Evolutionary conservation across 495 filamentous ascomycete species (phyloP), one percentile per base, ranked within the genome.

Genomic region (Penicillium alfredii): DNA sequence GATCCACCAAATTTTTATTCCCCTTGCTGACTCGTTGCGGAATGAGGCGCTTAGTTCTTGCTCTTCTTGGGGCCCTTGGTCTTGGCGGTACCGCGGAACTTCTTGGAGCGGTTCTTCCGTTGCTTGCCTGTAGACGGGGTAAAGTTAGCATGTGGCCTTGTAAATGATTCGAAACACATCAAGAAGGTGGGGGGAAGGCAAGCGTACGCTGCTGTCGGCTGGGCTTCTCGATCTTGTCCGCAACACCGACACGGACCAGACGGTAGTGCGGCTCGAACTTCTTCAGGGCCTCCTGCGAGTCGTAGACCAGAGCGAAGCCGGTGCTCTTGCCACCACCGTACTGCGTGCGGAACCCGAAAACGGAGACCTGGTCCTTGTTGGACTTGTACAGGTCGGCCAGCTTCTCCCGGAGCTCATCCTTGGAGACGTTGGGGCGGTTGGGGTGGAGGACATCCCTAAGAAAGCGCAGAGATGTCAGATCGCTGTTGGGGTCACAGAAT

Each of bases 281-380:
- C 85, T 96, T 97, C 80, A 97, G 78, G 53, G 86, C 86, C 77
- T 97, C 93, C 51, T 76, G 71, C 52, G 84, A 90, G 66, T 99
- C 93, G 78, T 99, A 99, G 74, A 99, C 78, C 49, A 97, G 83
- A 45, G 88, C 93, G 70, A 99, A 99, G 54, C 93, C 93, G 41
- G 90, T 97, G 69, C 83, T 92, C 83, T 97, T 99, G 72, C 93
- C 93, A 63, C 93, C 93, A 86, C 93, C 93, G 68, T 84, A 99
- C 67, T 96, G 89, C 35, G 93, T 99, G 61, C 85, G 86, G 71
- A 99, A 88, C 47, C 93, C 93, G 72, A 97, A 99, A 66, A 92
- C 87, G 68, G 79, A 87, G 70, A 97, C 78, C 72, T 89, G 81
- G 64, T 94, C 88, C 78, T 97, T 95, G 71, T 80, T 78, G 69